A percentile compares a stretch with the other conserved stretches of the same genome.
Evolutionary conservation across 345 rosid genomes (phyloP).

Genomic region (Salix dunnii): DNA sequence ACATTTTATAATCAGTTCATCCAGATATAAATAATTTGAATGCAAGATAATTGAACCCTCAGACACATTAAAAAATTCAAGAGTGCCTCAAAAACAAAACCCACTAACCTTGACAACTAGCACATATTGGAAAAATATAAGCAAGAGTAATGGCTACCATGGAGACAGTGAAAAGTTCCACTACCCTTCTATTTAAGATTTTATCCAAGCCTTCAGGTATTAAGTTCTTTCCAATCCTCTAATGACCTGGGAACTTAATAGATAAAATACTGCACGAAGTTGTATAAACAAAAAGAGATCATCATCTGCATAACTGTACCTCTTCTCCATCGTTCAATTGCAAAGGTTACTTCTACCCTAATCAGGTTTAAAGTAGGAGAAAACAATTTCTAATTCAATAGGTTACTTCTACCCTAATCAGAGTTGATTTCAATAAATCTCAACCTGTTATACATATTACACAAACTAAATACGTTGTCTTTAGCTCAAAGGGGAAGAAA

Average conservation of each 20-base stretch:
- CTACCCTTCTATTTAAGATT: background rate
- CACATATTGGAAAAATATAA: background rate
- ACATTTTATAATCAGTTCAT: background rate
- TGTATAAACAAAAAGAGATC: background rate
- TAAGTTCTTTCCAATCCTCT: background rate
- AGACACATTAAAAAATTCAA: background rate
- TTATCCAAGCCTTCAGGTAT: background rate
- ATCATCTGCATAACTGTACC: background rate
- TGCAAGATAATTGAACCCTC: background rate
- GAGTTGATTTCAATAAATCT: background rate
- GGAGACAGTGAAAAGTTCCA: background rate
- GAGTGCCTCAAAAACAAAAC: background rate
- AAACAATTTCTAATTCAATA: background rate
- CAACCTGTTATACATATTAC: background rate
- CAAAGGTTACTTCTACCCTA: too few relatives aligned
- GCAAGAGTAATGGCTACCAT: background rate
- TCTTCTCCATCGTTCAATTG: background rate
- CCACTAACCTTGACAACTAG: background rate
- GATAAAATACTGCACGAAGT: background rate
- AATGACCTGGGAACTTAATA: background rate
- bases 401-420: background rate
- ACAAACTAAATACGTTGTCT: too few relatives aligned
- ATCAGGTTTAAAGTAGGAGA: background rate
- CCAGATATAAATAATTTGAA: too few relatives aligned
- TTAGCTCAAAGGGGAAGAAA: background rate